These are phyloP conservation scores for Coffea humblotiana DNA, from an alignment of 305 asterid genomes.

Conservation along the genomic window DNA sequence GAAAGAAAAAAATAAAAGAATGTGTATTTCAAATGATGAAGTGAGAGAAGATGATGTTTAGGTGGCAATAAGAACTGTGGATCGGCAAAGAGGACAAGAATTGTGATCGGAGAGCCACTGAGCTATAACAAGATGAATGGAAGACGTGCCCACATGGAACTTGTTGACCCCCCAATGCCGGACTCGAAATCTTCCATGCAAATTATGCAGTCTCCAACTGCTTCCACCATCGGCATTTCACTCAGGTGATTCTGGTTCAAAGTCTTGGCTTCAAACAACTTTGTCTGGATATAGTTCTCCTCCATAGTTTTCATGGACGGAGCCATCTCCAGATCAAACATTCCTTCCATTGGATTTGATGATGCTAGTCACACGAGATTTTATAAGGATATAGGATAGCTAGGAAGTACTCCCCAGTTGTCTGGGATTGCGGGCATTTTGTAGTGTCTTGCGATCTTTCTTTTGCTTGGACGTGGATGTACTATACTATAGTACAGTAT, in stretches of 20 bases:
- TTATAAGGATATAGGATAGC: no score
- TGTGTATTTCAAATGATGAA: background rate
- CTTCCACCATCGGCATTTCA: slow-evolving; percentile 20
- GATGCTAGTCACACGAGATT: no score
- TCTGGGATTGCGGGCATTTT: no score
- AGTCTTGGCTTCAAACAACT: slow-evolving; percentile 1
- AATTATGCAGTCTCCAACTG: slow-evolving; percentile 21
- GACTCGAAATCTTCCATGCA: slow-evolving; percentile 32
- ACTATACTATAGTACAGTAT: no score
- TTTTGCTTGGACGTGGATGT: no score
- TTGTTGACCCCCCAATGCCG: slow-evolving; percentile 10
- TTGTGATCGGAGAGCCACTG: slow-evolving; percentile 29
- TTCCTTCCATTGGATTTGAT: slow-evolving; percentile 12
- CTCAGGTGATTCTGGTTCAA: slow-evolving; percentile 1
- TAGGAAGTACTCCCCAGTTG: no score
- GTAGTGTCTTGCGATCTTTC: no score
- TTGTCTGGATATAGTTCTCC: slow-evolving; percentile 5
- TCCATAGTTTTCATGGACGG: slow-evolving; percentile 13
- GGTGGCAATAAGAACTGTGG: slow-evolving; percentile 8
- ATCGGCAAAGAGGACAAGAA: slow-evolving; percentile 40
- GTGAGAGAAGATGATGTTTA: background rate
- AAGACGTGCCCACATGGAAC: slow-evolving; percentile 34
- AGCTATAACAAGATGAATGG: slow-evolving; percentile 28
- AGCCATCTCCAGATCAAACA: slow-evolving; percentile 24
- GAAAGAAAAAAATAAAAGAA: background rate